A percentile compares a stretch with the other conserved stretches of the same genome.
Conservation (phyloP, 2,329 filamentous ascomycete species). For the Aciculosporium take region DNA sequence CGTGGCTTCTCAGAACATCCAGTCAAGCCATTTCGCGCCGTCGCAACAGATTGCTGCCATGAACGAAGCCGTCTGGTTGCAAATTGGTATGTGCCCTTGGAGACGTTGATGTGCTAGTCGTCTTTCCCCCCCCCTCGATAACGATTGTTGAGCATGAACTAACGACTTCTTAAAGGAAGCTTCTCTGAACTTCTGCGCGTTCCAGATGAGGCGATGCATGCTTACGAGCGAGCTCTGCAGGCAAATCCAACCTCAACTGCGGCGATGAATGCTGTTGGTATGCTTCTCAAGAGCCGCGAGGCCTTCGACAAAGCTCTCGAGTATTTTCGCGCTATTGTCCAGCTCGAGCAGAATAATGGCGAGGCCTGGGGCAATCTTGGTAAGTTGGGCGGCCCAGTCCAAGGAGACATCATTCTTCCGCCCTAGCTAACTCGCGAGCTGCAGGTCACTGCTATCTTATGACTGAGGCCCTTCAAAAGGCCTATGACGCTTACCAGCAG, state of each 20-base stretch:
- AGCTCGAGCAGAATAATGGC: conserved; percentile 77
- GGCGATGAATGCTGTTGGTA: conserved; percentile 88
- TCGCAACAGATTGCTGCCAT: conserved; percentile 62
- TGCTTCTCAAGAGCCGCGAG: conserved; percentile 81
- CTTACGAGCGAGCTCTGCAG: conserved; percentile 79
- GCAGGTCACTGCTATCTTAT: conserved; percentile 94
- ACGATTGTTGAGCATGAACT: background rate
- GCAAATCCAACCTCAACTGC: conserved; percentile 80
- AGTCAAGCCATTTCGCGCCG: conserved; percentile 44
- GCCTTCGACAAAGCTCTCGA: conserved; percentile 90
- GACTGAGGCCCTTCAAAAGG: conserved; percentile 96
- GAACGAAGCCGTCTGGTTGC: conserved; percentile 84
- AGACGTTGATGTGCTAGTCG: background rate
- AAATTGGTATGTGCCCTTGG: conserved; percentile 55
- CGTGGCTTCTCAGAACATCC: conserved; percentile 40
- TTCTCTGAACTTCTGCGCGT: conserved; percentile 80
- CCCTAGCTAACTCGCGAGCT: conserved; percentile 4
- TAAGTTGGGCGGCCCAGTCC: conserved; percentile 33
- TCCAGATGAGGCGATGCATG: conserved; percentile 73
- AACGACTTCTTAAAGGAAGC: conserved; percentile 41
- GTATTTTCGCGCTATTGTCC: conserved; percentile 79
- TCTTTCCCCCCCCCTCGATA: too few species aligned
- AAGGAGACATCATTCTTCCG: conserved; percentile 11
- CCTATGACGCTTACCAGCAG: conserved; percentile 92
- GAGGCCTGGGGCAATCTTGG: conserved; percentile 94